Percentiles rank a stretch among this genome's conserved stretches.
Conservation (phyloP, 805 yeast species). For the Priceomyces fermenticarens region DNA sequence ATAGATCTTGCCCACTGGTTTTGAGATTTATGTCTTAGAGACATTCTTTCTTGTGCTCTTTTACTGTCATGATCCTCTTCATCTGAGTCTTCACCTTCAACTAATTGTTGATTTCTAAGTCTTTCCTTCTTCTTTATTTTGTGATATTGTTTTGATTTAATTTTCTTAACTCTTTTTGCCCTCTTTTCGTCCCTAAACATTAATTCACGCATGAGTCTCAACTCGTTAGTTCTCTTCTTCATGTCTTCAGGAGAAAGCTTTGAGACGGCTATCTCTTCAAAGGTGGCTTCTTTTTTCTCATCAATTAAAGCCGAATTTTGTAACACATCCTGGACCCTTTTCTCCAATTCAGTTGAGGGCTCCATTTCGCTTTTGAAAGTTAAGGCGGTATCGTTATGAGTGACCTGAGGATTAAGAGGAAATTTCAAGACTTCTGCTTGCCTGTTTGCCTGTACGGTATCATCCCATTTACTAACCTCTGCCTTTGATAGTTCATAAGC, state of each 20-base stretch:
- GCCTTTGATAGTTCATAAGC: slow-evolving; percentile 88
- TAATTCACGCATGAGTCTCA: slow-evolving; percentile 89
- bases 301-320: slow-evolving; percentile 65
- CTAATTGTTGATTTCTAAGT: slow-evolving; percentile 62
- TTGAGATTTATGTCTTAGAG: slow-evolving; percentile 82
- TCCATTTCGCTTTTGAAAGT: slow-evolving; percentile 46
- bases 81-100: slow-evolving; percentile 55
- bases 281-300: slow-evolving; percentile 74
- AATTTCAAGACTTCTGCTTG: slow-evolving; percentile 82
- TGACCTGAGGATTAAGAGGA: slow-evolving; percentile 56
- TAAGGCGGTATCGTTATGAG: slow-evolving; percentile 45
- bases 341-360: slow-evolving; percentile 62
- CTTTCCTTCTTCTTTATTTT: slow-evolving; percentile 84
- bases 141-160: slow-evolving; percentile 87
- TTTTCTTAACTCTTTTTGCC: slow-evolving; percentile 89
- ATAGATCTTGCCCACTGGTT: slow-evolving; percentile 88
- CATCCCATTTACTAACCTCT: slow-evolving; percentile 87
- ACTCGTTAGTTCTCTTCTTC: slow-evolving; percentile 70
- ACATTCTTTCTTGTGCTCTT: slow-evolving; percentile 91
- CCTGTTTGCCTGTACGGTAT: slow-evolving; percentile 72
- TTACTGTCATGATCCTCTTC: slow-evolving; percentile 64
- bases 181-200: slow-evolving; percentile 94
- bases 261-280: slow-evolving; percentile 83
- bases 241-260: slow-evolving; percentile 79
- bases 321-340: slow-evolving; percentile 58